A percentile compares a stretch with the other conserved stretches of the same genome.
Evolutionary conservation across 2,329 filamentous ascomycete genomes (phyloP).

Genomic region (Aspergillus hortae): DNA sequence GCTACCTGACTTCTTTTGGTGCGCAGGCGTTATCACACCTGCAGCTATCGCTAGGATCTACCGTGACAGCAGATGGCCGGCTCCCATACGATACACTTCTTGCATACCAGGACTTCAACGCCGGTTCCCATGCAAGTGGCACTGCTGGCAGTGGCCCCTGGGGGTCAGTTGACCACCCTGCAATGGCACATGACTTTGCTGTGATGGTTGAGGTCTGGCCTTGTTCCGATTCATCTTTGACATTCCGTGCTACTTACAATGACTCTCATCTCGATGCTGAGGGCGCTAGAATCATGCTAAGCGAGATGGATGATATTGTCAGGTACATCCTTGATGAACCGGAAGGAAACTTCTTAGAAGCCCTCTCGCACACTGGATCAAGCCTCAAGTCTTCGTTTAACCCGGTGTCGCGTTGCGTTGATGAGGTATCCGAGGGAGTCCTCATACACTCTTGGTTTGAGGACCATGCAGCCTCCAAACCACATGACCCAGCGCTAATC

Average conservation of each 20-base stretch:
- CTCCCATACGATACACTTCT: conserved; percentile 36
- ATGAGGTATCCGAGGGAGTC: conserved; percentile 11
- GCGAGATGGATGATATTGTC: conserved; percentile 24
- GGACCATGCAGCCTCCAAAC: conserved; percentile 19
- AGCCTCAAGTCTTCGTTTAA: conserved; percentile 21
- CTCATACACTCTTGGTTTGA: conserved; percentile 30
- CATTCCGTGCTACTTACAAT: conserved; percentile 26
- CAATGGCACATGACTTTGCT: conserved; percentile 30
- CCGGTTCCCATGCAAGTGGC: conserved; percentile 5
- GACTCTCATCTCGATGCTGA: conserved; percentile 20
- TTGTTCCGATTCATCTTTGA: conserved; percentile 18
- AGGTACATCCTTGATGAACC: conserved; percentile 22
- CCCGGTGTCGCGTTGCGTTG: conserved; percentile 7
- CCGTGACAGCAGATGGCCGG: conserved; percentile 19
- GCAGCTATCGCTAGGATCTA: conserved; percentile 21
- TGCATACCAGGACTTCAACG: conserved; percentile 32
- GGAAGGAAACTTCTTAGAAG: conserved; percentile 17
- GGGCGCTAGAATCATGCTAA: conserved; percentile 23
- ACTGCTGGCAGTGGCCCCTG: conserved; percentile 11
- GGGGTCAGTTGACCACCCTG: conserved; percentile 18
- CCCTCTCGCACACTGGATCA: conserved; percentile 7
- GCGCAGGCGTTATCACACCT: conserved; percentile 20
- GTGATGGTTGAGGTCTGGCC: conserved; percentile 33
- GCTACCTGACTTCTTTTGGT: conserved; percentile 22
- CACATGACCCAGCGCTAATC: conserved; percentile 25